Percentiles rank a stretch among this genome's conserved stretches.
phyloP scores from a whole-genome alignment of 768 basidiomycete genomes.

The Suillus bovinus region DNA sequence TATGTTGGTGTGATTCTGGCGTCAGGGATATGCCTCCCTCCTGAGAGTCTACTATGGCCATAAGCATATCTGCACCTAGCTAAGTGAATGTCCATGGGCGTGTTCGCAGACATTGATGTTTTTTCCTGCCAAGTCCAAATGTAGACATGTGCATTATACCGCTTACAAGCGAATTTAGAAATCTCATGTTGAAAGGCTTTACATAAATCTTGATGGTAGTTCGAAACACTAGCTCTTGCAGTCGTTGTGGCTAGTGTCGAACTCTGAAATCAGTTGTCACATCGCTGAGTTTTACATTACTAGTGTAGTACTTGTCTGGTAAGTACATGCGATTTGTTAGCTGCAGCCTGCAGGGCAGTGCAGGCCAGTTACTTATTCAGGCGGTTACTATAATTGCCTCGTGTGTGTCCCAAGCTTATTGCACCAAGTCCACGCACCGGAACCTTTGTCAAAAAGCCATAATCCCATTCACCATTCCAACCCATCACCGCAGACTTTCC shows the following conservation, averaged over 20 bases:
- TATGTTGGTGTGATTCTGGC: too few species aligned
- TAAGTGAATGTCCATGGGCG: too few species aligned
- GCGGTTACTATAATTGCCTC: slow-evolving; percentile 3
- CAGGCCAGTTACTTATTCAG: neutral
- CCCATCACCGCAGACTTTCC: neutral
- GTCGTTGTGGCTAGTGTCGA: neutral
- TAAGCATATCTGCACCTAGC: neutral
- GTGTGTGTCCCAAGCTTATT: slow-evolving; percentile 3
- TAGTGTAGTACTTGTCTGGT: neutral
- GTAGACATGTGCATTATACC: neutral
- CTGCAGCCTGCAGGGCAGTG: too few species aligned
- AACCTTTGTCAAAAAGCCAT: neutral
- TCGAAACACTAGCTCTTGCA: neutral
- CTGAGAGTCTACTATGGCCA: neutral
- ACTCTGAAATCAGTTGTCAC: neutral
- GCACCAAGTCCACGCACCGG: neutral
- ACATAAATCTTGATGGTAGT: neutral
- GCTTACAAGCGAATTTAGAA: too few species aligned
- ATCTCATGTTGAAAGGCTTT: too few species aligned
- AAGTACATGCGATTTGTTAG: neutral
- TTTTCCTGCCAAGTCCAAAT: neutral
- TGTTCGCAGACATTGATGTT: too few species aligned
- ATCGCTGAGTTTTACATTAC: neutral
- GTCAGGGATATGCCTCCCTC: too few species aligned
- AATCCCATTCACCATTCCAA: neutral